Evolutionary conservation across 78 protist species (phyloP).

Genomic region (Cavenderia fasciculata): DNA sequence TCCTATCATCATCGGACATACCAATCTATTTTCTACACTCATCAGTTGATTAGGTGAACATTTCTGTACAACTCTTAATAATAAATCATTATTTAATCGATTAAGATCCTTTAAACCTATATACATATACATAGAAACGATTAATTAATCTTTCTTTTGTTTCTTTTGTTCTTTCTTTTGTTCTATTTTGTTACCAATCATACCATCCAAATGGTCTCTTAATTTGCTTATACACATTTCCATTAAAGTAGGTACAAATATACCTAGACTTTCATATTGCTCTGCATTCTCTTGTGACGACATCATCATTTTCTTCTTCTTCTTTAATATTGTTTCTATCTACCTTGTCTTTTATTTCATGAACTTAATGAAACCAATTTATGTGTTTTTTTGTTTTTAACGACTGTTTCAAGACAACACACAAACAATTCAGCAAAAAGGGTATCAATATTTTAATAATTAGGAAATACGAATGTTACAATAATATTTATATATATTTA

Average conservation of each 20-base stretch:
- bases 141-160: background rate
- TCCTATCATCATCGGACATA: background rate
- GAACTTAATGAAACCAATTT: background rate
- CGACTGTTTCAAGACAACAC: background rate
- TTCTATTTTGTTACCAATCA: background rate
- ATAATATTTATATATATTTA: background rate
- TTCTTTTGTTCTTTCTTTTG: background rate
- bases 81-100: background rate
- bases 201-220: slow-evolving; percentile 1
- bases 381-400: background rate
- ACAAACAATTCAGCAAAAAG: background rate
- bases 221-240: background rate
- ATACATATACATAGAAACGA: background rate
- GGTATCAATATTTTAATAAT: background rate
- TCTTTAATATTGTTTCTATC: too few species aligned
- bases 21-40: background rate
- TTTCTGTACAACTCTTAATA: slow-evolving; percentile 9
- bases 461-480: background rate
- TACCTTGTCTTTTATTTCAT: too few species aligned
- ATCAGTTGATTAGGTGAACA: slow-evolving; percentile 14
- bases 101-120: background rate
- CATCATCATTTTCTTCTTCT: too few species aligned
- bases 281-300: too few species aligned
- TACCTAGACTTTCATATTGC: slow-evolving; percentile 15
- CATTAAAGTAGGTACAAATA: slow-evolving; percentile 4